phyloP scores from a whole-genome alignment of 192 early-diverging fungal genomes.

The Jimgerdemannia flammicorona region DNA sequence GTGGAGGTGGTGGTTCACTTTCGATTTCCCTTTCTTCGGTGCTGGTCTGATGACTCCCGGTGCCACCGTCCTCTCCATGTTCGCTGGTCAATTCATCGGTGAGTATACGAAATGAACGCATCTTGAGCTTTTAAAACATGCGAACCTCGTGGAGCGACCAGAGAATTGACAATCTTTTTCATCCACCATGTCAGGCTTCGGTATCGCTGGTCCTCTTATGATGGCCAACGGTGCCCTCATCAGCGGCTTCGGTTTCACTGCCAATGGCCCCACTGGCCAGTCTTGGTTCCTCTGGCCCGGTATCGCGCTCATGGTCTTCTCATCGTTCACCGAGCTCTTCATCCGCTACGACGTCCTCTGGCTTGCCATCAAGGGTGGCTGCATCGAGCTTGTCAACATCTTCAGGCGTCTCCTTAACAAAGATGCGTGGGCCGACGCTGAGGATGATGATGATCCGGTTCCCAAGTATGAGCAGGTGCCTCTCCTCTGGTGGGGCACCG shows the following conservation, averaged over 20 bases:
- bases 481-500: constrained; percentile 47
- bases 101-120: no score
- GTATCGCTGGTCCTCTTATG: constrained; percentile 58
- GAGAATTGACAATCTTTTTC: no score
- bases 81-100: constrained; percentile 24
- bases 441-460: constrained; percentile 30
- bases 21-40: constrained; percentile 59
- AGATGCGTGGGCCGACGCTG: constrained; percentile 6
- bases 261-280: constrained; percentile 39
- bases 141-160: no score
- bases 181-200: constrained; percentile 43
- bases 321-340: constrained; percentile 59
- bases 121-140: no score
- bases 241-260: constrained; percentile 23
- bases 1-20: constrained; percentile 44
- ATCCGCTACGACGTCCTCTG: constrained; percentile 39
- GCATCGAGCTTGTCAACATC: neutral
- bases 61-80: constrained; percentile 49
- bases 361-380: constrained; percentile 36
- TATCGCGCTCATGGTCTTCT: constrained; percentile 61
- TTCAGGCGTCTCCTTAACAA: constrained; percentile 1
- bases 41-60: constrained; percentile 59
- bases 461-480: constrained; percentile 49
- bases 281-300: constrained; percentile 73
- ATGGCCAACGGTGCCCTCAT: constrained; percentile 32